Percentiles rank a stretch among this genome's conserved stretches.
phyloP scores from a whole-genome alignment of 257 asterid species.

The Solanum medicagineum region DNA sequence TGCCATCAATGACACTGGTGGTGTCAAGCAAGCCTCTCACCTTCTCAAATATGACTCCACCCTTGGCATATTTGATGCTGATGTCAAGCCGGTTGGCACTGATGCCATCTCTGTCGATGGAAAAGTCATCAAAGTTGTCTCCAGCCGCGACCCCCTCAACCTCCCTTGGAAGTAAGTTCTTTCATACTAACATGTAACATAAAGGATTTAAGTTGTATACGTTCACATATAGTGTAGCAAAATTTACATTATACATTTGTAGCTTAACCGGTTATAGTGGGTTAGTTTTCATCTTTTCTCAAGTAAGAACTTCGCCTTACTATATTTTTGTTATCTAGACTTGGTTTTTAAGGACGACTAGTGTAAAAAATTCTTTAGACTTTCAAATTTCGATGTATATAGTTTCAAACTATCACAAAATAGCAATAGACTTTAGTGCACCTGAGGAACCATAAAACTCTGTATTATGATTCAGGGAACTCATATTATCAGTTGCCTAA shows the following conservation, averaged over 20 bases:
- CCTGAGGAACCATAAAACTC: neutral
- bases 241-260: neutral
- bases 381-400: neutral
- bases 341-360: neutral
- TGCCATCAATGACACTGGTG: slow-evolving; percentile 89
- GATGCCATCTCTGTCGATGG: slow-evolving; percentile 64
- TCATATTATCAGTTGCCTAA: neutral
- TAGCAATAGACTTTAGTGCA: neutral
- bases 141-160: slow-evolving; percentile 44
- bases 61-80: slow-evolving; percentile 89
- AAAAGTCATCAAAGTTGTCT: slow-evolving; percentile 58
- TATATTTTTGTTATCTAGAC: neutral
- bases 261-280: neutral
- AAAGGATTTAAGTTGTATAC: neutral
- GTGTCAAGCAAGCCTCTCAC: slow-evolving; percentile 96
- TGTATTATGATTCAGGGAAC: neutral
- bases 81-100: slow-evolving; percentile 69
- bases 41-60: slow-evolving; percentile 94
- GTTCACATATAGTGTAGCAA: neutral
- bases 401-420: neutral
- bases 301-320: neutral
- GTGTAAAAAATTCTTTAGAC: neutral
- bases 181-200: neutral
- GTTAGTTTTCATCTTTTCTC: neutral
- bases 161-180: slow-evolving; percentile 49